Conservation (phyloP, 2,329 filamentous ascomycete genomes). For the Aspergillus novoparasiticus region DNA sequence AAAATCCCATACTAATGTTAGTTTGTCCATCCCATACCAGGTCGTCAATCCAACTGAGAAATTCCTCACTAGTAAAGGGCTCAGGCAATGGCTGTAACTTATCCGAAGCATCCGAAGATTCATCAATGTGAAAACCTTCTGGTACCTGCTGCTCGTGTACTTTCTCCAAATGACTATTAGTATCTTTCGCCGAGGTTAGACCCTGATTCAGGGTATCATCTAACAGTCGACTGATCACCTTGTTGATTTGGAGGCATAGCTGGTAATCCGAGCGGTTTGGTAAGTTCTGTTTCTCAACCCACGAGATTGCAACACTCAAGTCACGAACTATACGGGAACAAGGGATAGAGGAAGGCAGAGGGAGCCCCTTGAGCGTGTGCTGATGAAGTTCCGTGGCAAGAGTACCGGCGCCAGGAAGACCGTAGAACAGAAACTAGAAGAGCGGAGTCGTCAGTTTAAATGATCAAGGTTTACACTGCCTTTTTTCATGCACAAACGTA, state of each 20-base stretch:
- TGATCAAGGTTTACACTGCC: neutral
- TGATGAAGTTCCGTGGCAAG: slow-evolving; percentile 11
- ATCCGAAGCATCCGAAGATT: neutral
- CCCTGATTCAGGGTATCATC: slow-evolving; percentile 4
- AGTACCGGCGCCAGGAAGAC: slow-evolving; percentile 12
- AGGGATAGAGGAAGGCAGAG: neutral
- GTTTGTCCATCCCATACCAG: slow-evolving; percentile 1
- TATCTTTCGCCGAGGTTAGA: neutral
- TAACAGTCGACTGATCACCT: slow-evolving; percentile 3
- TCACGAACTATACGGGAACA: slow-evolving; percentile 6
- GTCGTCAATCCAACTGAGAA: slow-evolving; percentile 5
- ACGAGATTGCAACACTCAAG: slow-evolving; percentile 6
- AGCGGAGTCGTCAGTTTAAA: neutral
- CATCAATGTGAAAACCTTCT: neutral
- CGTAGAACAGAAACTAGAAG: slow-evolving; percentile 11
- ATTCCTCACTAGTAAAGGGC: slow-evolving; percentile 1
- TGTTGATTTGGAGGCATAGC: slow-evolving; percentile 1
- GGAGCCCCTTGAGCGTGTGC: neutral
- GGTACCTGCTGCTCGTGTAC: neutral
- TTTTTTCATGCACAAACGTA: neutral
- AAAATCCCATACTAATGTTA: neutral
- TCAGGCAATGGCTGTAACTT: neutral
- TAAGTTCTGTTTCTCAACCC: neutral
- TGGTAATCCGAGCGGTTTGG: slow-evolving; percentile 2
- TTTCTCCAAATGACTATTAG: neutral